A percentile compares a stretch with the other conserved stretches of the same genome.
These are phyloP conservation scores for Sugiyamaella americana DNA, from an alignment of 805 yeast species.

Conservation along the genomic window DNA sequence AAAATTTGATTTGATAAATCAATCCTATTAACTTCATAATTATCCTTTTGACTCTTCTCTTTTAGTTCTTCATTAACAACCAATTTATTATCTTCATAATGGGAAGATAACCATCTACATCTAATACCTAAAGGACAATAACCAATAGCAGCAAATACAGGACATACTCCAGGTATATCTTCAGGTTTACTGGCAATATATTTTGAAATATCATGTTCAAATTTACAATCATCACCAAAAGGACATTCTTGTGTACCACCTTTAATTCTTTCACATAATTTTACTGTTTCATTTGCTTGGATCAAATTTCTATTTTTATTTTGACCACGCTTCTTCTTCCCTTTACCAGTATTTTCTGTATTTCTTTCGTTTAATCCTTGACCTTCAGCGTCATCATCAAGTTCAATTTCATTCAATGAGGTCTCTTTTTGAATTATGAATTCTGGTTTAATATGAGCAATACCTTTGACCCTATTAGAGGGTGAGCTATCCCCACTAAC, in stretches of 20 bases:
- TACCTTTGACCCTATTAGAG: conserved; percentile 42
- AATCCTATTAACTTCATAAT: conserved; percentile 62
- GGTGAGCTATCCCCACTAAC: not conserved
- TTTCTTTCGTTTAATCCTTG: conserved; percentile 26
- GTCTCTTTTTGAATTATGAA: conserved; percentile 39
- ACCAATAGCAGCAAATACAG: conserved; percentile 76
- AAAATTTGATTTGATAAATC: conserved; percentile 39
- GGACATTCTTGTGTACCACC: conserved; percentile 42
- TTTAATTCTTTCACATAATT: conserved; percentile 55
- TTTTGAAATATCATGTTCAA: conserved; percentile 62
- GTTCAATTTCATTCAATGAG: conserved; percentile 10
- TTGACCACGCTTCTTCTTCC: conserved; percentile 67
- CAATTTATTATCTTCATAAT: conserved; percentile 41
- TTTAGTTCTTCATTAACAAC: conserved; percentile 40
- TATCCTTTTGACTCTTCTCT: conserved; percentile 32
- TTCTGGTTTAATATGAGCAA: conserved; percentile 73
- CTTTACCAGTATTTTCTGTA: conserved; percentile 36
- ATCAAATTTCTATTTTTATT: conserved; percentile 73
- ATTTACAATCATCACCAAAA: conserved; percentile 68
- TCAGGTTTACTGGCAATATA: conserved; percentile 61
- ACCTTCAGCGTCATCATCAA: conserved; percentile 24
- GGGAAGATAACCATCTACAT: conserved; percentile 84
- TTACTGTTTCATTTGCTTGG: conserved; percentile 57
- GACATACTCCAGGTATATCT: conserved; percentile 76
- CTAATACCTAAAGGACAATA: conserved; percentile 88